Evolutionary conservation across 192 early-diverging fungal species (phyloP).

Genomic region (Podila clonocystis): DNA sequence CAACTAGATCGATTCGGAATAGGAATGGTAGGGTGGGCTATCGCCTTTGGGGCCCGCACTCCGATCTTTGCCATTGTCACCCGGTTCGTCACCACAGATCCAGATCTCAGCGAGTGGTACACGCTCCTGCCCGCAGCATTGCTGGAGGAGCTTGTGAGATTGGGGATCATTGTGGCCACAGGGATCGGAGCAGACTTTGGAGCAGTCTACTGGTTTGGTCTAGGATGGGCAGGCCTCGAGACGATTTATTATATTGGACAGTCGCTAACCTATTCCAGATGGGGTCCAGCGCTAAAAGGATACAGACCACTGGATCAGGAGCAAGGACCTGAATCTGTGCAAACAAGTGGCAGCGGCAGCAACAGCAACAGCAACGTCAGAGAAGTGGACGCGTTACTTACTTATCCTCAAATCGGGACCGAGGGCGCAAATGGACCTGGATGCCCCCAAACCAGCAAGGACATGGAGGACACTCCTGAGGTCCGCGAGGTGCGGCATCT

Average conservation of each 20-base stretch:
- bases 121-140: conserved; percentile 34
- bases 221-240: conserved; percentile 52
- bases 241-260: conserved; percentile 53
- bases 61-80: conserved; percentile 41
- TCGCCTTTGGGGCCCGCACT: conserved; percentile 31
- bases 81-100: conserved; percentile 7
- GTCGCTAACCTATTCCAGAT: conserved; percentile 27
- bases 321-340: background rate
- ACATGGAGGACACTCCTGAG: background rate
- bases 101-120: conserved; percentile 18
- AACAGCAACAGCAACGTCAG: background rate
- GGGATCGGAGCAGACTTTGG: conserved; percentile 25
- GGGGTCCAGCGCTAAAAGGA: background rate
- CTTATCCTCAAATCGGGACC: background rate
- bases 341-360: background rate
- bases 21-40: conserved; percentile 48
- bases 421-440: background rate
- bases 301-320: background rate
- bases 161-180: conserved; percentile 5
- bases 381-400: background rate
- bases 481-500: conserved; percentile 27
- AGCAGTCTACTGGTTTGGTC: conserved; percentile 51
- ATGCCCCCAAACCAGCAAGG: background rate
- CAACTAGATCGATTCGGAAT: conserved; percentile 30
- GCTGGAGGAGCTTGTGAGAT: conserved; percentile 35